Evolutionary conservation across 352 stramenopile genomes (phyloP), one percentile per base, ranked within the genome.

Genomic region (Aphanomyces astaci): DNA sequence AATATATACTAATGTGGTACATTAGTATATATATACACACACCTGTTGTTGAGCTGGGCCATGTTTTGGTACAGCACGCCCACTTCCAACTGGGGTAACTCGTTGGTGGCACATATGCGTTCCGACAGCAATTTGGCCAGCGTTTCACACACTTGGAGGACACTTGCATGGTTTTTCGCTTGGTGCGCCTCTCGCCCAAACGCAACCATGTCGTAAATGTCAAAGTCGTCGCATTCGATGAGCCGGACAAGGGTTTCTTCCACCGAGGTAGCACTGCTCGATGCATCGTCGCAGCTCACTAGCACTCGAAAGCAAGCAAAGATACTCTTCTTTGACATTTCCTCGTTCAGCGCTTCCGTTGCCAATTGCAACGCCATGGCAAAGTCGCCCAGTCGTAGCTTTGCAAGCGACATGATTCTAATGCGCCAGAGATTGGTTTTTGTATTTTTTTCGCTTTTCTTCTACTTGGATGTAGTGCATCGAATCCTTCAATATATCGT

Each of bases 31-130:
- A 15, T 15, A n/a, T 55, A 17, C n/a, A 55, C 27, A 46, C 36
- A 60, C 62, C 62, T 68, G 33, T 49, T 62, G 48, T 51, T 68
- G 17, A 68, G 27, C 17, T 68, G 62, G 7, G 62, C 62, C 43
- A 68, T 68, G 62, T 68, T 68, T 59, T 68, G 62, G 24, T 46
- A 68, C 62, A 68, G 59, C 24, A 68, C 27, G 17, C 62, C 62
- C 11, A 68, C 59, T 17, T 43, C 39, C 30, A 68, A 40, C n/a
- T 68, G 46, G 9, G 62, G 62, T 2, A 56, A 22, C 22, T 60
- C 10, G 19, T 28, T 48, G 1, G 62, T 60, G 24, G 49, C 9
- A 31, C 32, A 33, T 17, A 68, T 59, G 28, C 27, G 62, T 10
- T 43, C 32, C 2, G 22, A 40, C 22, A 68, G 62, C 22, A 60